Evolutionary conservation across 2,329 filamentous ascomycete genomes (phyloP), one percentile per base, ranked within the genome.

Genomic region (Fusarium scirpi): DNA sequence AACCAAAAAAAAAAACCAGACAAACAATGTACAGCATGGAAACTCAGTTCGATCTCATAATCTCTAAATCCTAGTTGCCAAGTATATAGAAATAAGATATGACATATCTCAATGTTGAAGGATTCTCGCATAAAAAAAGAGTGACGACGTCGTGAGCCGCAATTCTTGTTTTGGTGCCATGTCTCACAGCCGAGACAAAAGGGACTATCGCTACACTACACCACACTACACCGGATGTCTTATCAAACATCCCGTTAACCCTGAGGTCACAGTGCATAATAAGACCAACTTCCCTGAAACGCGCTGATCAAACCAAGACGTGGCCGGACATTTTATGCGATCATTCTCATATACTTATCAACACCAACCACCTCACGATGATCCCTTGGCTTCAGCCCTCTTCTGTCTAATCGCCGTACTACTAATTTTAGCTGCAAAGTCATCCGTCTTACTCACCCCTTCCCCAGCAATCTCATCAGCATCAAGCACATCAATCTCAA

Each of bases 401-500:
- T 82, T 82, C 76, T 83, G 82, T 56, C 91, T 85, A 72, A 97
- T 97, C 62, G 92, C 92, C 1, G 94, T 97, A 81, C 94, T 85
- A 62, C 59, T 62, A 18, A 62, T 62, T 45, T 62, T 98, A 66
- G 88, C 87, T 27, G 90, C 88, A 80, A 97, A 97, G 70, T 87
- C 85, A 60, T 90, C 87, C 15, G 78, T 82, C 69, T 80, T 82
- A n/a, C 73, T 79, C 41, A 73, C 78, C 44, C 74, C 75, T 3
- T 83, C 81, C n/a, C 83, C 71, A 1, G 44, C 60, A 46, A 76
- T 58, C 34, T 76, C 75, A 3, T 49, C 57, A 20, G 90, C 87
- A 79, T 95, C 92, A 18, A 99, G 85, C 16, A 98, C 93, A 75
- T 96, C 93, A 29, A 98, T 93, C 78, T 97, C 94, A 74, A 94